phyloP scores from a whole-genome alignment of 352 stramenopile genomes.

The Globisporangium alternatum region DNA sequence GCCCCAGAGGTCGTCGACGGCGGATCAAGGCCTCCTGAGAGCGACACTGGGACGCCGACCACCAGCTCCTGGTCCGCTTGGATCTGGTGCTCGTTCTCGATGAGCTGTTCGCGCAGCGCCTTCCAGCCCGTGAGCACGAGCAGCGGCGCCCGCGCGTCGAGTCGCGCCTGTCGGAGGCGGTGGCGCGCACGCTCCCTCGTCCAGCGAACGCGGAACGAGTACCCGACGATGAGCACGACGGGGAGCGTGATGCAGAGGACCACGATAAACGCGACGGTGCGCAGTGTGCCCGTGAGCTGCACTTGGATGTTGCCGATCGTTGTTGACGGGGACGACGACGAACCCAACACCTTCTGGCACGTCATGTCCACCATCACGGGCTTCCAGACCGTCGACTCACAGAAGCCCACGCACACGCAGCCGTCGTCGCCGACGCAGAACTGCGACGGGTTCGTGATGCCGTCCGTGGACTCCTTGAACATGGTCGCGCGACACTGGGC shows the following conservation, averaged over 20 bases:
- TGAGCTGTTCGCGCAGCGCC: constrained; percentile 23
- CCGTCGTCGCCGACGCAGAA: constrained; percentile 32
- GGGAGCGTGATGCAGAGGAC: constrained; percentile 13
- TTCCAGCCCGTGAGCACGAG: constrained; percentile 23
- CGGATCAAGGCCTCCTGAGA: constrained; percentile 5
- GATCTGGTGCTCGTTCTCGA: constrained; percentile 18
- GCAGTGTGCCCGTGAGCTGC: constrained; percentile 4
- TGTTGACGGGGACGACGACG: not conserved
- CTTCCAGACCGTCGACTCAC: constrained; percentile 31
- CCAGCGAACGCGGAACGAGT: constrained; percentile 5
- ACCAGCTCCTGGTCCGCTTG: constrained; percentile 1
- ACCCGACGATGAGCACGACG: constrained; percentile 12
- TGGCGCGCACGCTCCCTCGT: not conserved
- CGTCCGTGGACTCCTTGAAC: constrained; percentile 28
- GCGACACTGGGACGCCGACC: not conserved
- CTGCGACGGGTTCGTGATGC: constrained; percentile 24
- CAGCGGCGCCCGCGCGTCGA: constrained; percentile 12
- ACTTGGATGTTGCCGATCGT: not conserved
- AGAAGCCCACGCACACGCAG: constrained; percentile 41
- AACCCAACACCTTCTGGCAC: constrained; percentile 19
- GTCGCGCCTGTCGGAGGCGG: constrained; percentile 1
- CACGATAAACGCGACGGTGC: constrained; percentile 11
- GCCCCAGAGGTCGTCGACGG: not conserved
- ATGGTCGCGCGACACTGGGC: constrained; percentile 19
- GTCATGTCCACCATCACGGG: constrained; percentile 18